phyloP scores from a whole-genome alignment of 2,329 filamentous ascomycete species.

The Sporothrix humicola region DNA sequence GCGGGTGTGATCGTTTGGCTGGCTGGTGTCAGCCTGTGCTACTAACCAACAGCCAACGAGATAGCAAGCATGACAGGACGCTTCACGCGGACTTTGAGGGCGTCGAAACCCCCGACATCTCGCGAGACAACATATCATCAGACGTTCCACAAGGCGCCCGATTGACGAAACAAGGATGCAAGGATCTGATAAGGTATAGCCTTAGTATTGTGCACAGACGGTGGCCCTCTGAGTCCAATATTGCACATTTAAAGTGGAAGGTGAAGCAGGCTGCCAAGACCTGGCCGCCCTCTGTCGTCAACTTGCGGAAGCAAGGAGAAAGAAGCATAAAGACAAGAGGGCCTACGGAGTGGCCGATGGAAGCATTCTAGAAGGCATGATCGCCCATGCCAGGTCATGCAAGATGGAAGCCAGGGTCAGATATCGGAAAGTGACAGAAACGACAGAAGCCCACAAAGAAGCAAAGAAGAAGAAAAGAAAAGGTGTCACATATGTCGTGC shows the following conservation, averaged over 20 bases:
- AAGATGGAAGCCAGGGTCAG: not conserved
- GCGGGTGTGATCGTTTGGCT: not conserved
- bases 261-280: not conserved
- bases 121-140: not conserved
- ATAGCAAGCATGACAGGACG: not conserved
- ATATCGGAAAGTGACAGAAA: not conserved
- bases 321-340: not conserved
- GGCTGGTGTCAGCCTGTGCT: not conserved
- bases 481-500: not conserved
- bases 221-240: not conserved
- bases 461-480: not conserved
- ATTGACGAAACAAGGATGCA: not conserved
- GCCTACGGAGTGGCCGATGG: constrained; percentile 16
- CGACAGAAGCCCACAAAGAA: no score
- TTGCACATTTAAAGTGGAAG: not conserved
- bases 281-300: no score
- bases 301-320: not conserved
- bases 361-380: constrained; percentile 11
- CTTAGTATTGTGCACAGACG: constrained; percentile 19
- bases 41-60: not conserved
- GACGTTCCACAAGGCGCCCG: not conserved
- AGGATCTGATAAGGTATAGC: not conserved
- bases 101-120: not conserved
- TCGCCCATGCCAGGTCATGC: not conserved
- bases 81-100: not conserved